Conservation (phyloP, 257 asterid species). For the Cruciata laevipes region DNA sequence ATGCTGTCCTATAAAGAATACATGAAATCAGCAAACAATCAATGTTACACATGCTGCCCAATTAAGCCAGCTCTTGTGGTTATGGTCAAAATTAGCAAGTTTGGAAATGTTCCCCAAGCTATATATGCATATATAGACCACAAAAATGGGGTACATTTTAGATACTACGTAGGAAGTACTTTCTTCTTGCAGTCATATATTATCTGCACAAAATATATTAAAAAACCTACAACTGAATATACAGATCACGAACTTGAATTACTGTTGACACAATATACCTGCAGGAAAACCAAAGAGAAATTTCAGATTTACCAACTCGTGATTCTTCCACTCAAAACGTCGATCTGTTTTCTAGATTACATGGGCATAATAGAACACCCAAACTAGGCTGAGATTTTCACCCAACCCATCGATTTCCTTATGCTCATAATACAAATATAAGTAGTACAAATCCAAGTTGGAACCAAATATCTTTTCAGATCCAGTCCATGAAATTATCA, state of each 20-base stretch:
- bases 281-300: constrained; percentile 70
- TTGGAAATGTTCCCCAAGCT: constrained; percentile 4
- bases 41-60: background rate
- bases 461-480: constrained; percentile 30
- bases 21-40: background rate
- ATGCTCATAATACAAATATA: constrained; percentile 16
- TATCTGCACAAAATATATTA: constrained; percentile 33
- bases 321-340: background rate
- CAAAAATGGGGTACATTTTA: constrained; percentile 12
- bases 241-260: constrained; percentile 47
- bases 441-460: constrained; percentile 27
- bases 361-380: constrained; percentile 22
- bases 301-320: constrained; percentile 43
- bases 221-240: constrained; percentile 33
- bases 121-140: constrained; percentile 13
- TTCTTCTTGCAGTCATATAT: constrained; percentile 19
- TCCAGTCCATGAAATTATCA: constrained; percentile 55
- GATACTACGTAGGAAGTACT: constrained; percentile 11
- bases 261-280: constrained; percentile 74
- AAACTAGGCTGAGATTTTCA: constrained; percentile 23
- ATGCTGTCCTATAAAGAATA: constrained; percentile 11
- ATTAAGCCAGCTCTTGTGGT: constrained; percentile 12
- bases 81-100: constrained; percentile 10
- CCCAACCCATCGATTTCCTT: constrained; percentile 22
- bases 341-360: constrained; percentile 21